These are phyloP conservation scores for Hordeum marinum DNA, from an alignment of 176 grass and related monocot genomes.

Conservation along the genomic window DNA sequence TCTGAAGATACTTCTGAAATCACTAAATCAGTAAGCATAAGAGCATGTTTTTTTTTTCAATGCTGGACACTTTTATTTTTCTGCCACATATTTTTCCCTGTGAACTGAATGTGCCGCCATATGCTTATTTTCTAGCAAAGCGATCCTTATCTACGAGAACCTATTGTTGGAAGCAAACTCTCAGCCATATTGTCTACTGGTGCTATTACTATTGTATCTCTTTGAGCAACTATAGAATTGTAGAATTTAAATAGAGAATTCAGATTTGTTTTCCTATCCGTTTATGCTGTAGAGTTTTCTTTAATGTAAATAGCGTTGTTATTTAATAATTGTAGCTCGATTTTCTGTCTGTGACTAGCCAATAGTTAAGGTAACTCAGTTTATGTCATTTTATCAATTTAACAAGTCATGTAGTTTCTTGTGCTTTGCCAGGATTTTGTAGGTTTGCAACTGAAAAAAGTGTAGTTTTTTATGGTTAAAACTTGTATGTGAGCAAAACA, in stretches of 20 bases:
- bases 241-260: background rate
- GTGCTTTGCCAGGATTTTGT: background rate
- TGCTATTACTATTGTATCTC: background rate
- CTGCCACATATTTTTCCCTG: background rate
- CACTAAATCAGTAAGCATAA: conserved; percentile 9
- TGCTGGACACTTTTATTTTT: background rate
- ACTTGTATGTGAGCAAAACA: too few relatives aligned
- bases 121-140: background rate
- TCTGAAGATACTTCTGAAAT: conserved; percentile 19
- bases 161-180: background rate
- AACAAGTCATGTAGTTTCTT: background rate
- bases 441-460: background rate
- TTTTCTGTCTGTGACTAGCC: background rate
- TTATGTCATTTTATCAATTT: background rate
- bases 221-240: background rate
- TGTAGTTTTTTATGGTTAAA: background rate
- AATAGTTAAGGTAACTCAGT: background rate
- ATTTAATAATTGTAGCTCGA: background rate
- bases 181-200: background rate
- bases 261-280: background rate
- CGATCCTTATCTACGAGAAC: background rate
- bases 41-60: background rate
- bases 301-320: background rate
- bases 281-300: background rate
- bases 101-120: background rate